These are phyloP conservation scores for Baorangia bicolor DNA, from an alignment of 768 basidiomycete species.

Conservation along the genomic window DNA sequence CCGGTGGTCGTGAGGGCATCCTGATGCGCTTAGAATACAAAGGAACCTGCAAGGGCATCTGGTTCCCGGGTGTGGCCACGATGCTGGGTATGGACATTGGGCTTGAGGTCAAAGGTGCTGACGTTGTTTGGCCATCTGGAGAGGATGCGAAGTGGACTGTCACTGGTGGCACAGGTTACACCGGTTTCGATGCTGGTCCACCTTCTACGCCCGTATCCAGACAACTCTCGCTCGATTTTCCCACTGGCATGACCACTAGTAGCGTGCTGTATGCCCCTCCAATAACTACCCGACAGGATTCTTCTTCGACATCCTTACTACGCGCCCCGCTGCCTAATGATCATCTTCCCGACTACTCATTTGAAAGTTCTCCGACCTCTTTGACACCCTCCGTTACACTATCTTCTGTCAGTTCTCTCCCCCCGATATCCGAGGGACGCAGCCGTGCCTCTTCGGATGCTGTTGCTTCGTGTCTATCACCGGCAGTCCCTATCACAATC, in stretches of 20 bases:
- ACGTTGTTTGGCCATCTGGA: conserved; percentile 64
- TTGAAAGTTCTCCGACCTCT: conserved; percentile 61
- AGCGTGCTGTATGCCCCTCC: conserved; percentile 22
- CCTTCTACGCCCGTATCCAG: conserved; percentile 40
- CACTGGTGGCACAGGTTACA: conserved; percentile 63
- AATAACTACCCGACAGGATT: conserved; percentile 37
- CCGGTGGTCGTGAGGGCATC: conserved; percentile 48
- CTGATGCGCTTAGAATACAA: conserved; percentile 69
- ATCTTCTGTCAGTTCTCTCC: conserved; percentile 41
- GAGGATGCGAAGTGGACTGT: conserved; percentile 56
- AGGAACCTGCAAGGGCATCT: conserved; percentile 71
- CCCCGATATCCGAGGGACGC: conserved; percentile 31
- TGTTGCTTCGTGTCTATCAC: conserved; percentile 36
- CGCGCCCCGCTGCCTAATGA: conserved; percentile 71
- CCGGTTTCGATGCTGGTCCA: conserved; percentile 62
- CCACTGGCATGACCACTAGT: conserved; percentile 17
- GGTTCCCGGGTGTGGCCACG: conserved; percentile 83
- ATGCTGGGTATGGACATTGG: conserved; percentile 75
- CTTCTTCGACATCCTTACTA: conserved; percentile 56
- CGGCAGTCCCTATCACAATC: conserved; percentile 63
- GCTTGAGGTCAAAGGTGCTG: conserved; percentile 65
- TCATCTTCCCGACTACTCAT: conserved; percentile 69
- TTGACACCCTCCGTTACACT: conserved; percentile 42
- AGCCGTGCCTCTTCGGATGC: conserved; percentile 40
- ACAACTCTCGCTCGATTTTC: conserved; percentile 51